Evolutionary conservation across 2,329 filamentous ascomycete species (phyloP).

Genomic region (Aspergillus pseudoviridinutans): DNA sequence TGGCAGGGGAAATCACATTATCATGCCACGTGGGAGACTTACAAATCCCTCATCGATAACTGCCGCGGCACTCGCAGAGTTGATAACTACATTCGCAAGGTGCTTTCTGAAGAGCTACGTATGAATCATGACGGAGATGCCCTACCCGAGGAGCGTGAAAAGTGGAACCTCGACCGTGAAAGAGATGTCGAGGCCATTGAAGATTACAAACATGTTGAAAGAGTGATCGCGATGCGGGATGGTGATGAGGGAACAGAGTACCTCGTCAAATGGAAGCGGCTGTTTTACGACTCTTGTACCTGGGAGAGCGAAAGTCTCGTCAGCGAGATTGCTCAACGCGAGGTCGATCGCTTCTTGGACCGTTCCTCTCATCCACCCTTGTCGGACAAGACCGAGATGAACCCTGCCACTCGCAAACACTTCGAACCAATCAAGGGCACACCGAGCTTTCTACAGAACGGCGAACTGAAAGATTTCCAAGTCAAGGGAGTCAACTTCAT

Average conservation of each 20-base stretch:
- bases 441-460: conserved; percentile 77
- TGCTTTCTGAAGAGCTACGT: conserved; percentile 73
- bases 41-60: conserved; percentile 62
- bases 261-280: conserved; percentile 92
- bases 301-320: conserved; percentile 81
- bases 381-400: conserved; percentile 75
- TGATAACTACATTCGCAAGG: conserved; percentile 90
- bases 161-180: conserved; percentile 93
- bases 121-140: conserved; percentile 70
- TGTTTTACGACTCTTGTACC: conserved; percentile 90
- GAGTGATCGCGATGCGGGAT: conserved; percentile 79
- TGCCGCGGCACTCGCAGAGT: conserved; percentile 82
- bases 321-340: conserved; percentile 72
- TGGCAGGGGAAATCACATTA: conserved; percentile 96
- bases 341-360: conserved; percentile 88
- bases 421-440: conserved; percentile 73
- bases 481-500: conserved; percentile 92
- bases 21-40: conserved; percentile 91
- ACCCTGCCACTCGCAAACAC: conserved; percentile 66
- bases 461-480: conserved; percentile 88
- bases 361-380: conserved; percentile 74
- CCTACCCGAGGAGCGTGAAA: conserved; percentile 80
- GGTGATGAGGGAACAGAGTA: conserved; percentile 82
- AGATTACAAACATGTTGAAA: conserved; percentile 88
- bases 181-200: conserved; percentile 81